Conservation (phyloP, 352 stramenopile species). For the Globisporangium orthogonon region DNA sequence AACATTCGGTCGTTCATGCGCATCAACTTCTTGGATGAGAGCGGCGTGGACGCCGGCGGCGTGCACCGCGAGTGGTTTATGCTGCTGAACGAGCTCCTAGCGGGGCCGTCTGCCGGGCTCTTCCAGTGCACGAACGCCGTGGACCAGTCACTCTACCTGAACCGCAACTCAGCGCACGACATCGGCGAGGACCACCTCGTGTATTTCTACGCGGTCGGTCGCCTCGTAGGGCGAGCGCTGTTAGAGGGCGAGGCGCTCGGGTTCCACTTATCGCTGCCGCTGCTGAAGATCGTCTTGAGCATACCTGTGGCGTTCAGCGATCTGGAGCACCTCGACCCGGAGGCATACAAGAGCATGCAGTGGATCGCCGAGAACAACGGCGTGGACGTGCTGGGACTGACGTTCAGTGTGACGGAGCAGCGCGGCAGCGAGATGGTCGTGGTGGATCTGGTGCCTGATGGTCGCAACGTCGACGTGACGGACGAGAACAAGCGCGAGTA, state of each 20-base stretch:
- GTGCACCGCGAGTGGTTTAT: conserved; percentile 74
- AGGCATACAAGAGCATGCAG: conserved; percentile 36
- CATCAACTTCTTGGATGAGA: conserved; percentile 58
- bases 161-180: conserved; percentile 18
- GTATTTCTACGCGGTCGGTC: conserved; percentile 39
- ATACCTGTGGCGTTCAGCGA: conserved; percentile 89
- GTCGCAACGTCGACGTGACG: conserved; percentile 52
- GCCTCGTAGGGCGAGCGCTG: conserved; percentile 28
- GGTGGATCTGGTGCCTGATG: conserved; percentile 37
- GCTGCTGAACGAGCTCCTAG: conserved; percentile 19
- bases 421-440: conserved; percentile 8
- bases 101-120: conserved; percentile 6
- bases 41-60: conserved; percentile 55
- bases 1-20: conserved; percentile 27
- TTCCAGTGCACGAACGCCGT: conserved; percentile 25
- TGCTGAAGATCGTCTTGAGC: conserved; percentile 93
- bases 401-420: conserved; percentile 28
- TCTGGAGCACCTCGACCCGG: conserved; percentile 33
- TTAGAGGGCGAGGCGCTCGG: conserved; percentile 84
- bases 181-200: conserved; percentile 40
- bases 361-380: conserved; percentile 38
- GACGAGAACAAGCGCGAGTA: conserved; percentile 46
- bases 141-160: conserved; percentile 33
- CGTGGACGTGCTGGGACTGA: conserved; percentile 27
- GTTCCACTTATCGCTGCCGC: conserved; percentile 85